Base-by-base conservation (phyloP, 345 rosid species). In the Aquilaria sinensis region DNA sequence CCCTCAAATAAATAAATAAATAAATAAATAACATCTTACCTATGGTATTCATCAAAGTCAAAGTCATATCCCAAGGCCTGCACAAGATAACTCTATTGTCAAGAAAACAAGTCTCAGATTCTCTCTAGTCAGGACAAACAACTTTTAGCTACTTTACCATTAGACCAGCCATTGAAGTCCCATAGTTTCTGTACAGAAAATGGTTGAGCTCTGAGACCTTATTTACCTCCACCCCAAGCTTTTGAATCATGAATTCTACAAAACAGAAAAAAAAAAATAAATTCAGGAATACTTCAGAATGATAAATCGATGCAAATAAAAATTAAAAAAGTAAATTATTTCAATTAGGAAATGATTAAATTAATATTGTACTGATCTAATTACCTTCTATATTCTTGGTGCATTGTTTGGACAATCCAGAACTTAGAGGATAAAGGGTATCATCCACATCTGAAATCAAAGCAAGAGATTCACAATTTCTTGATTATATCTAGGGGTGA, bases 111-210 rank as follows among this genome's bases (percentile, higher is more conserved):
- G 0, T 29, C 13, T 15, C 49, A 31, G 3, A 58, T 14, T n/a
- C 10, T 1, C 9, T n/a, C n/a, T 3, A 64, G 31, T 5, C 0
- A 49, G 50, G 61, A 60, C 60, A 46, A 13, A 13, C 13, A 31
- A 46, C 15, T n/a, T 51, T 9, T 31, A 56, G 51, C 29, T 29
- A 49, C 16, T 13, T 58, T 80, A 89, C 97, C 93, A 81, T 79
- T 31, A 92, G 88, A 65, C 98, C 98, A 70, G 97, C 97, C 96
- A 89, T 82, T 58, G 97, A 77, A 62, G 97, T 92, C 52, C 97
- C 97, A 70, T 85, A 85, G 58, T 77, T 87, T 51, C 66, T 87
- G 75, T 87, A 92, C 49, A 89, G 82, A 30, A 84, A 74, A 30
- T 73, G 70, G 58, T 93, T 82, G 49, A 84, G 55, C 41, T 80